These are phyloP conservation scores for Candida manassasensis DNA, from an alignment of 805 yeast genomes.

Conservation along the genomic window DNA sequence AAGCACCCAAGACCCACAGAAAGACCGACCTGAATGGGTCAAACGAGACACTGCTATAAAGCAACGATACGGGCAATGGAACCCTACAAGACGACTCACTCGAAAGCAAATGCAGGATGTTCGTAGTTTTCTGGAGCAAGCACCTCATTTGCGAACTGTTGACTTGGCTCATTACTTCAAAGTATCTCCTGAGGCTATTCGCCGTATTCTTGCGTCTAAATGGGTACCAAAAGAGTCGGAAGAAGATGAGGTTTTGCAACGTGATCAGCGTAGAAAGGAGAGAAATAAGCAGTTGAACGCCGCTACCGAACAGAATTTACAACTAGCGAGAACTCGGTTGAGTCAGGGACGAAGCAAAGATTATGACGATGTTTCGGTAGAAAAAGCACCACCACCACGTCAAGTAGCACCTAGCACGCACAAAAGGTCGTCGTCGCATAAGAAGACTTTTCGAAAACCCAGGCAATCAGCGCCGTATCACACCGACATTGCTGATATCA, in stretches of 20 bases:
- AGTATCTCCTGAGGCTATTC: conserved; percentile 75
- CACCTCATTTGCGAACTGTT: conserved; percentile 57
- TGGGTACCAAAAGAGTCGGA: conserved; percentile 70
- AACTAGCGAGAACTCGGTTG: conserved; percentile 7
- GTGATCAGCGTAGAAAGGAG: conserved; percentile 43
- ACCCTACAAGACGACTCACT: conserved; percentile 62
- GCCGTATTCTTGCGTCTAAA: conserved; percentile 71
- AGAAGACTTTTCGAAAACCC: too few species aligned
- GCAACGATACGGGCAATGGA: conserved; percentile 64
- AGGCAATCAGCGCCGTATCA: too few species aligned
- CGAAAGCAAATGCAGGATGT: conserved; percentile 67
- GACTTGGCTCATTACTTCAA: conserved; percentile 61
- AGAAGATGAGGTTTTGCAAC: conserved; percentile 35
- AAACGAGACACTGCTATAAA: conserved; percentile 59
- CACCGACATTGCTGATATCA: too few species aligned
- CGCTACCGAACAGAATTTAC: conserved; percentile 8
- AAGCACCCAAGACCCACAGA: too few species aligned
- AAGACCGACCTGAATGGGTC: conserved; percentile 50
- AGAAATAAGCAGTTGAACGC: conserved; percentile 11
- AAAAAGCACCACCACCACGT: too few species aligned
- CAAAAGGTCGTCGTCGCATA: too few species aligned
- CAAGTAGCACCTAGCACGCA: too few species aligned
- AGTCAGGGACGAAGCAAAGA: conserved; percentile 4
- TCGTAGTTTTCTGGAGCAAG: conserved; percentile 46
- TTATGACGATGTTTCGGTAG: neutral